Base-by-base conservation (phyloP, 2,329 filamentous ascomycete species). In the Aquanectria penicillioides region DNA sequence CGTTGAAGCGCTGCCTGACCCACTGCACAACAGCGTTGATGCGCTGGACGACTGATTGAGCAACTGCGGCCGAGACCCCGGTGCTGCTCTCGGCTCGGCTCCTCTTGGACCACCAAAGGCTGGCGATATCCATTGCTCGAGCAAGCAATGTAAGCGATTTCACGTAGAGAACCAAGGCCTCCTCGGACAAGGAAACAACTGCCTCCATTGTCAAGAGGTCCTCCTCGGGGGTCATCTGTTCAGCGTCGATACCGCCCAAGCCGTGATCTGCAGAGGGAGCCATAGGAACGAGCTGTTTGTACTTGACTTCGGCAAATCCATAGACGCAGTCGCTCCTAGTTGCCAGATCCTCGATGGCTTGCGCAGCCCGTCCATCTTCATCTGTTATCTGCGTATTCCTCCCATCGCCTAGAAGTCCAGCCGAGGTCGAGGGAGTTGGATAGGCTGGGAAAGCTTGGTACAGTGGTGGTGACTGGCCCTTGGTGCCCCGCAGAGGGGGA, bases 261-360 rank as follows among this genome's bases (percentile, higher is more conserved):
- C 87, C 88, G 65, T 90, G 87, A 44, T 92, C 88, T 65, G 85
- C 86, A 0, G 91, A 94, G 1, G 94, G 95, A 1, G 92, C 88
- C 38, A 95, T 80, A 3, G 95, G 95, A 46, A 97, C 87, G n/a
- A 99, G 84, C 75, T 99, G 95, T 76, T 96, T 95, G 77, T 96
- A 97, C 77, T 99, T 99, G 72, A 99, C 94, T 77, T 99, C 94
- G 6, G 95, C 95, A 76, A 99, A 98, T 3, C 94, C 94, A 74
- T 94, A 99, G 3, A 99, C 94, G 40, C 97, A 95, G 74, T 99
- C 94, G 72, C 94, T 97, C 33, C 94, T 86, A 26, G 93, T 95
- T 2, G 95, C 95, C 64, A 92, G 90, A 68, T 98, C 94, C 74
- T 99, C 94, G 56, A 98, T 93, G 38, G 87, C 85, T 70, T 93